Base-by-base conservation (phyloP, 2,329 filamentous ascomycete species). In the Emmonsiellopsis sp. region DNA sequence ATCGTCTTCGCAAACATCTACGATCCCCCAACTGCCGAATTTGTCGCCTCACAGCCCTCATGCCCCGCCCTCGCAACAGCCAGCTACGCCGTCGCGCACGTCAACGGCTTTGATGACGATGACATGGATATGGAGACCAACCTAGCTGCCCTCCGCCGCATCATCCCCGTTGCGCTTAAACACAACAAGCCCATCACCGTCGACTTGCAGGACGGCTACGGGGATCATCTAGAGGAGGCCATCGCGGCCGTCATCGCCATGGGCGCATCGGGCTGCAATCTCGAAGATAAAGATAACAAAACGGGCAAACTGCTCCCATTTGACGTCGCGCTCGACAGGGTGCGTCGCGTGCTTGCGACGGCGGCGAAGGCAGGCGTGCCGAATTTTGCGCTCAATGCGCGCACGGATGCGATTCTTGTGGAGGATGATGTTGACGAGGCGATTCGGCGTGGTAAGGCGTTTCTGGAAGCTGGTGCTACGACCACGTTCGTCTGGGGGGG, bases 401-500 rank as follows among this genome's bases (percentile, higher is more conserved):
- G 82, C 4, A 80, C 76, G 17, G 82, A 85, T 66, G 59, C 63
- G 2, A 69, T 78, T 5, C 69, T 82, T 7, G 59, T 68, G 2
- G 43, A 75, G 63, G 47, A 63, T 53, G 9, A 63, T 60, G 54
- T 82, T 8, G 61, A 69, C 2, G 77, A 82, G 47, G 79, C 75
- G 2, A 69, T 84, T 45, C 62, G 66, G 47, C 70, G 82, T 0
- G 82, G 80, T 0, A 76, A 74, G 54, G 75, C 74, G n/a, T 84
- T 78, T 61, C 67, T 84, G 2, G 74, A 70, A 0, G 79, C 79
- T 2, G 82, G 81, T 0, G 82, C 81, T 0, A 77, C 74, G 10
- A 82, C 77, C 0, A 73, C 81, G 0, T 84, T 83, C 66, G 79
- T 82, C 50, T 84, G 79, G 80, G 81, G 81, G 11, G 78, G 73